Conservation (phyloP, 139 green algal species). For the Closterium sp. region DNA sequence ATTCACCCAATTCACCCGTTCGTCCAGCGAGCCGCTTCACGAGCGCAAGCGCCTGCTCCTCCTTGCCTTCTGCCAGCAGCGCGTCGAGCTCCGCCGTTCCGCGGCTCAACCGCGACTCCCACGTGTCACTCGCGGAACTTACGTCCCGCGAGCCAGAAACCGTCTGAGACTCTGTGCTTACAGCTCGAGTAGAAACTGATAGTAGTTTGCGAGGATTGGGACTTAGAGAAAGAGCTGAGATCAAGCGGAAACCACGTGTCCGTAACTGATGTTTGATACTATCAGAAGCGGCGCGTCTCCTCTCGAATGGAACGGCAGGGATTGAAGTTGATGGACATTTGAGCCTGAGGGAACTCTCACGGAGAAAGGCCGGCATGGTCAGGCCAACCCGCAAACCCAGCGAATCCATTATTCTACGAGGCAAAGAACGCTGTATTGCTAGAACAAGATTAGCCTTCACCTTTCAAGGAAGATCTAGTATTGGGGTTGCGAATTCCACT, state of each 20-base stretch:
- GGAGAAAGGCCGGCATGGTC: background rate
- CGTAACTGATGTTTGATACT: background rate
- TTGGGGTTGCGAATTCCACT: too few relatives aligned
- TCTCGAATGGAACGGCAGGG: background rate
- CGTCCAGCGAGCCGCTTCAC: background rate
- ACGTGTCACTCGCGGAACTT: background rate
- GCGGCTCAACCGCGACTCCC: background rate
- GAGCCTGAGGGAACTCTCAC: background rate
- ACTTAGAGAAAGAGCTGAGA: background rate
- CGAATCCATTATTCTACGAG: background rate
- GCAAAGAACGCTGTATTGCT: too few relatives aligned
- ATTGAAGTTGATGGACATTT: background rate
- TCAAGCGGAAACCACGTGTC: background rate
- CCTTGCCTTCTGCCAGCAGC: conserved; percentile 19
- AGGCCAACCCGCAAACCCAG: background rate
- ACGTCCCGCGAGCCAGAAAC: background rate
- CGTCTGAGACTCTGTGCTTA: background rate
- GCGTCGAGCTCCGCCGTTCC: conserved; percentile 18
- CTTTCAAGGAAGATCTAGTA: too few relatives aligned
- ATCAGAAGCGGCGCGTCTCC: background rate
- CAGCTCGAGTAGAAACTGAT: background rate
- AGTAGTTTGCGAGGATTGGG: background rate
- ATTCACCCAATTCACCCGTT: background rate
- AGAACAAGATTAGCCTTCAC: too few relatives aligned
- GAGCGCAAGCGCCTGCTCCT: conserved; percentile 27